phyloP scores from a whole-genome alignment of 805 yeast species.

The Pichia heedii region DNA sequence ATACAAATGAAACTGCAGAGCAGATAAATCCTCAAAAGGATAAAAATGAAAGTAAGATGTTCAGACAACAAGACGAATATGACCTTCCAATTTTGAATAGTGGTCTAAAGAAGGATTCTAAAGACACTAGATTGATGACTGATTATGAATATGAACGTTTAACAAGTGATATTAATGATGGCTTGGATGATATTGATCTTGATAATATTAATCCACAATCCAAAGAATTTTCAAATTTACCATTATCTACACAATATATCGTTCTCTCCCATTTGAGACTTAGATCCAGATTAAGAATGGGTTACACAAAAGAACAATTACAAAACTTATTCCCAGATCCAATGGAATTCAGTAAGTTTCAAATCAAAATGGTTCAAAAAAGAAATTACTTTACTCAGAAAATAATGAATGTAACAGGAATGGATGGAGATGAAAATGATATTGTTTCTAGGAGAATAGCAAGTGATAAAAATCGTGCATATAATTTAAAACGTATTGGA shows the following conservation, averaged over 20 bases:
- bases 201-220: conserved; percentile 80
- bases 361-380: conserved; percentile 84
- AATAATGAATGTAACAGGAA: conserved; percentile 74
- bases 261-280: conserved; percentile 73
- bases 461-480: conserved; percentile 71
- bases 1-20: conserved; percentile 13
- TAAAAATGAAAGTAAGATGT: conserved; percentile 24
- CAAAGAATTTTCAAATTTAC: conserved; percentile 63
- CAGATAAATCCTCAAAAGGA: too few species aligned
- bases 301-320: conserved; percentile 83
- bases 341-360: conserved; percentile 87
- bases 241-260: conserved; percentile 81
- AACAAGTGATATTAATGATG: conserved; percentile 46
- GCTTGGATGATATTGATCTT: conserved; percentile 60
- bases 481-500: conserved; percentile 63
- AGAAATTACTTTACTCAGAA: conserved; percentile 85
- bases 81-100: conserved; percentile 63
- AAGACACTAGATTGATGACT: conserved; percentile 68
- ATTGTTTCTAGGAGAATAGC: conserved; percentile 55
- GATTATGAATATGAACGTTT: conserved; percentile 61
- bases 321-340: conserved; percentile 74
- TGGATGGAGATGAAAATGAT: conserved; percentile 44
- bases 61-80: conserved; percentile 67
- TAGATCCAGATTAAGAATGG: conserved; percentile 88
- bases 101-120: conserved; percentile 35